A percentile compares a stretch with the other conserved stretches of the same genome.
These are phyloP conservation scores for Paralagenidium karlingii DNA, from an alignment of 352 stramenopile genomes.

Conservation along the genomic window DNA sequence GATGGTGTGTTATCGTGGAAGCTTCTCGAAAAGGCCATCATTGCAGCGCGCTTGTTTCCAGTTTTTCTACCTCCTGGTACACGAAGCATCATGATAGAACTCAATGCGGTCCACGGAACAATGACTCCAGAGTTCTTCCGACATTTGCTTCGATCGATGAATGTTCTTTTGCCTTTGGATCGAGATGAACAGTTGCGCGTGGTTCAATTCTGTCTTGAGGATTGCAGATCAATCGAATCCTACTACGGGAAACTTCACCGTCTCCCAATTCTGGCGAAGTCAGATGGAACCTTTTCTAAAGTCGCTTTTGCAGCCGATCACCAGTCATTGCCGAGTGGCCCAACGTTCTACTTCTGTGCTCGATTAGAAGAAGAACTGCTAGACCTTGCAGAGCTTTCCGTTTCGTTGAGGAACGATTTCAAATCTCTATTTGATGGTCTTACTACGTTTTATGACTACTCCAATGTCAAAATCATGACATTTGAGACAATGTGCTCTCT, in stretches of 20 bases:
- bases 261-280: too few relatives aligned
- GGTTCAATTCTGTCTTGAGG: constrained; percentile 33
- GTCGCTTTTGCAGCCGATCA: too few relatives aligned
- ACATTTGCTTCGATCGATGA: constrained; percentile 15
- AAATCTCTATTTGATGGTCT: constrained; percentile 30
- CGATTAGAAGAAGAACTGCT: constrained; percentile 35
- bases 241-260: too few relatives aligned
- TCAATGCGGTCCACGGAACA: constrained; percentile 27
- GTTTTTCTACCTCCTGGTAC: constrained; percentile 19
- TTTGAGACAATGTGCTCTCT: constrained; percentile 15
- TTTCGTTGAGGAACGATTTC: constrained; percentile 18
- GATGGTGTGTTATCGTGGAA: constrained; percentile 26
- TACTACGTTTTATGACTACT: constrained; percentile 17
- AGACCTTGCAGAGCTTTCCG: constrained; percentile 18
- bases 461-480: constrained; percentile 28
- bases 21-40: constrained; percentile 21
- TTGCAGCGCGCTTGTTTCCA: constrained; percentile 12
- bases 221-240: too few relatives aligned
- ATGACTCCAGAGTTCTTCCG: constrained; percentile 48
- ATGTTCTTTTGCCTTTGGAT: constrained; percentile 21
- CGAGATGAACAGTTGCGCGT: constrained; percentile 13
- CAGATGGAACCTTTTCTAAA: too few relatives aligned
- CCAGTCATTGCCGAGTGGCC: too few relatives aligned
- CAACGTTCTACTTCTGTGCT: constrained; percentile 26
- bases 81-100: constrained; percentile 27